Evolutionary conservation across 2,329 filamentous ascomycete species (phyloP), one percentile per base, ranked within the genome.

Genomic region (Zalaria sp.): DNA sequence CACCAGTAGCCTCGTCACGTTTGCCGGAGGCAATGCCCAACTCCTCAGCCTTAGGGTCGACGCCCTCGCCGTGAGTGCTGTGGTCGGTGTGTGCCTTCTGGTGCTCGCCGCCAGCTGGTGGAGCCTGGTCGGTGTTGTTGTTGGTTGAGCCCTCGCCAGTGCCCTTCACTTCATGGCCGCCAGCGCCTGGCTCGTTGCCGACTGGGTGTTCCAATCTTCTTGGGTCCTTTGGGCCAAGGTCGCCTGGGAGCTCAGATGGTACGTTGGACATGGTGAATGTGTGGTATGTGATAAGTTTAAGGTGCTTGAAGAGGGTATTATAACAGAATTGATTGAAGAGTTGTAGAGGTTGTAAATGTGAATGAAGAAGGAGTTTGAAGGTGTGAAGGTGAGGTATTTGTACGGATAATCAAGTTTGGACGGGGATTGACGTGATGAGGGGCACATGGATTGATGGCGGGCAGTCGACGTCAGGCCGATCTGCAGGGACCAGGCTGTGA

Each of bases 191-290:
- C 7, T 18, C 26, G 41, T 43, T 43, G 36, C 41, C 41, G n/a
- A 25, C 4, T 31, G 41, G 41, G 36, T 43, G 41, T 10, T 31
- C 41, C 36, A 37, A 31, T 29, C 41, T 36, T 4, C 41, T 34
- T 27, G 41, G 41, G 41, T 43, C 41, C 35, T 43, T 36, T 34
- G 38, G 36, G 11, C 41, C 41, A 31, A 43, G 41, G 5, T 43
- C 41, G 36, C 41, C 41, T 36, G 41, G 41, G n/a, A 43, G 41
- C 29, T 43, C 36, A 18, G 41, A 36, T 43, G 26, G 25, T 18
- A 18, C 18, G 18, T 18, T 18, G 18, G 18, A 18, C 18, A 18
- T 18, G 18, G 18, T 18, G 18, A 18, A 18, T 18, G 18, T 18
- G 18, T 18, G 18, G 18, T 18, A 18, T 18, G 18, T 18, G 2